These are phyloP conservation scores for Escallonia rubra DNA, from an alignment of 129 eudicot genomes.

Conservation along the genomic window DNA sequence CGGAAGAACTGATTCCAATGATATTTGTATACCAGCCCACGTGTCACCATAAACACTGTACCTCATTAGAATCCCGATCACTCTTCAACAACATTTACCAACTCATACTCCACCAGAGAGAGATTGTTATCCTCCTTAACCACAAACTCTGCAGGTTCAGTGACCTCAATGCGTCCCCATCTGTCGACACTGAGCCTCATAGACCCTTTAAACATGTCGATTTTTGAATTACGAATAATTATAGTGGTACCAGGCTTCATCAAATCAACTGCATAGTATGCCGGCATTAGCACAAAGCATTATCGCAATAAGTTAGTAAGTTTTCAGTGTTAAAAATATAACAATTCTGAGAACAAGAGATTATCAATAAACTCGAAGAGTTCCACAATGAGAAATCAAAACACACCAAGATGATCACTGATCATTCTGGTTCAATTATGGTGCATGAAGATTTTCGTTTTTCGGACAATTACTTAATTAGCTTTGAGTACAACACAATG, in stretches of 20 bases:
- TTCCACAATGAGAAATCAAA: too few species aligned
- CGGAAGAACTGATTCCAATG: conserved; percentile 24
- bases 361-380: too few species aligned
- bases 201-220: conserved; percentile 78
- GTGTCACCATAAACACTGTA: conserved; percentile 20
- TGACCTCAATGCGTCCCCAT: conserved; percentile 75
- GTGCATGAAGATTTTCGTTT: too few species aligned
- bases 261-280: conserved; percentile 52
- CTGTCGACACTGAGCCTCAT: conserved; percentile 85
- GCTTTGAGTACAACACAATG: too few species aligned
- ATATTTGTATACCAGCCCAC: conserved; percentile 54
- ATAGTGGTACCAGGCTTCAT: conserved; percentile 69
- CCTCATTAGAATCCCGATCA: conserved; percentile 36
- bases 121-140: conserved; percentile 82
- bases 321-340: too few species aligned
- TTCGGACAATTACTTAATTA: too few species aligned
- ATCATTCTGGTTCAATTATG: too few species aligned
- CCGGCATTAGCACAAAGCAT: too few species aligned
- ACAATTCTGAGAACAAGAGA: too few species aligned
- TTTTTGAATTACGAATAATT: conserved; percentile 71
- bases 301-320: too few species aligned
- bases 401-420: too few species aligned
- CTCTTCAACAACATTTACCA: conserved; percentile 71
- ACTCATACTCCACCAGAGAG: conserved; percentile 81
- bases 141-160: conserved; percentile 67